These are phyloP conservation scores for Zasmidium cellare DNA, from an alignment of 2,329 filamentous ascomycete genomes.

Conservation along the genomic window DNA sequence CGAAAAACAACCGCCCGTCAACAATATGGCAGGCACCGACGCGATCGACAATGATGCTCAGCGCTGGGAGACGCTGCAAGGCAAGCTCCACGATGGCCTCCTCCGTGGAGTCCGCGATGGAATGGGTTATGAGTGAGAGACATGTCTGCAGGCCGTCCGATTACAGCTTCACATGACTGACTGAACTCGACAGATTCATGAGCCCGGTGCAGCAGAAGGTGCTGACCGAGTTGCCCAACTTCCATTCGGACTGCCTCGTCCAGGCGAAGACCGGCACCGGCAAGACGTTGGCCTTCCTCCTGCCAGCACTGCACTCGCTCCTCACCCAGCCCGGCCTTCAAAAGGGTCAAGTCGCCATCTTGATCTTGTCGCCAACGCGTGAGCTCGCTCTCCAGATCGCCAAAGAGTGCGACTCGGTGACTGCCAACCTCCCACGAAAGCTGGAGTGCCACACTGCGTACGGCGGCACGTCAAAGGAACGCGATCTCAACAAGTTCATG, in stretches of 20 bases:
- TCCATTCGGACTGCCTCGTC: slow-evolving; percentile 54
- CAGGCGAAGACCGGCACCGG: slow-evolving; percentile 86
- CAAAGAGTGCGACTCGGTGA: slow-evolving; percentile 77
- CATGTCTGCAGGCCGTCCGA: neutral
- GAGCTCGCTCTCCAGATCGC: slow-evolving; percentile 65
- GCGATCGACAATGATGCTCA: slow-evolving; percentile 14
- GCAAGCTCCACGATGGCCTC: slow-evolving; percentile 23
- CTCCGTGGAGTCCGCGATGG: slow-evolving; percentile 17
- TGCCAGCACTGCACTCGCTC: slow-evolving; percentile 85
- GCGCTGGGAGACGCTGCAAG: slow-evolving; percentile 25
- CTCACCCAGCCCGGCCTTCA: slow-evolving; percentile 64
- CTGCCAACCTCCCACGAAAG: slow-evolving; percentile 79
- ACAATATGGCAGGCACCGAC: slow-evolving; percentile 11
- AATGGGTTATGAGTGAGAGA: slow-evolving; percentile 25
- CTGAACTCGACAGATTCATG: slow-evolving; percentile 45
- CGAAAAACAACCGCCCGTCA: neutral
- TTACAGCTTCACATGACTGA: slow-evolving; percentile 33
- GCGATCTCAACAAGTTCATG: slow-evolving; percentile 71
- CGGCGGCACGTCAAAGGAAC: slow-evolving; percentile 76
- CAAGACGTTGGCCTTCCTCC: slow-evolving; percentile 89
- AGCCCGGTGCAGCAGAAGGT: slow-evolving; percentile 57
- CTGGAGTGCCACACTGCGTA: slow-evolving; percentile 66
- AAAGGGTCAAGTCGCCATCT: slow-evolving; percentile 79
- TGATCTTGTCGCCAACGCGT: slow-evolving; percentile 79
- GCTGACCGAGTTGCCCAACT: slow-evolving; percentile 50